Base-by-base conservation (phyloP, 2,329 filamentous ascomycete species). In the Hypoxylon sp. region DNA sequence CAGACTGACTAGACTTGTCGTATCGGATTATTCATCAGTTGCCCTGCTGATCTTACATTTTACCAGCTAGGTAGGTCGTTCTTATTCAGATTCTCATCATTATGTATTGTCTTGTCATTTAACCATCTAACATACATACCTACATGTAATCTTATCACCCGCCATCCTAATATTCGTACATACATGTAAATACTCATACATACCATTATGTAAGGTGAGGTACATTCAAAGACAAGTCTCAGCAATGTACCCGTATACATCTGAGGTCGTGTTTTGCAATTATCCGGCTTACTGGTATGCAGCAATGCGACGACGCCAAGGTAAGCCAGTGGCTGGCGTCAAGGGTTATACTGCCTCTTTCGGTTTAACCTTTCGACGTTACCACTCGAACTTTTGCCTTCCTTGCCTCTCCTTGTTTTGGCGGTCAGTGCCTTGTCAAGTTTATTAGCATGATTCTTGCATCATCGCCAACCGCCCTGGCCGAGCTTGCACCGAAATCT, bases 401-500 rank as follows among this genome's bases (percentile, higher is more conserved):
- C 57, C 58, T 54, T 54, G 35, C 50, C 53, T 54, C 47, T 59
- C 64, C 53, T 70, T 70, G 51, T 67, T 74, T 67, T 75, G 64
- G 74, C 75, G 75, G 75, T 76, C 75, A 76, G 67, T 66, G 66
- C 52, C 67, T 63, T 63, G 67, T 67, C 62, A 65, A 63, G 63
- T 66, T 63, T 62, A 37, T 69, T 71, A 72, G 71, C 62, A 69
- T 70, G 61, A 74, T 73, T 74, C 71, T 75, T 76, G 72, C 73
- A 75, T 76, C 74, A 74, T 75, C 58, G 71, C 73, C 71, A 73
- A 67, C 73, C 71, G 73, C 73, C 73, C 70, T 74, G 76, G 70
- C 76, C 76, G 76, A 77, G 72, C 74, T 77, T 77, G 72, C 71
- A 75, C 76, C 76, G 76, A 77, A 70, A 67, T 73, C 53, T 63